These are phyloP conservation scores for Ophiostoma novo-ulmi DNA, from an alignment of 2,329 filamentous ascomycete genomes.

Conservation along the genomic window DNA sequence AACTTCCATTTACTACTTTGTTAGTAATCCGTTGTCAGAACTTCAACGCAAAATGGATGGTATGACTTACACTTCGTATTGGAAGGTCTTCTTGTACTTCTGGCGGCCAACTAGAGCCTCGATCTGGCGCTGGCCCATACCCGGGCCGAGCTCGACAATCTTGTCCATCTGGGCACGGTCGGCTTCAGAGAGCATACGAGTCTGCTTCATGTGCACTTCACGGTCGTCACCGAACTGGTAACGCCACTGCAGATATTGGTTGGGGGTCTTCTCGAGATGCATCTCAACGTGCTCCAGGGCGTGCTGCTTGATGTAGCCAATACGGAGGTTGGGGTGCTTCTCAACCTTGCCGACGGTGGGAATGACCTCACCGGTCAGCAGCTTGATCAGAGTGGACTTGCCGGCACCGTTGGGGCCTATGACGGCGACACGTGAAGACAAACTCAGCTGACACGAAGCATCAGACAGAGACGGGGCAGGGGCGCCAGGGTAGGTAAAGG, in stretches of 20 bases:
- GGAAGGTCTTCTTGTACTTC: slow-evolving; percentile 98
- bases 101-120: slow-evolving; percentile 91
- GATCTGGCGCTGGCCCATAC: slow-evolving; percentile 68
- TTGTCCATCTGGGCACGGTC: slow-evolving; percentile 92
- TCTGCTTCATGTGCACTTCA: slow-evolving; percentile 96
- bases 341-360: slow-evolving; percentile 82
- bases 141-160: slow-evolving; percentile 76
- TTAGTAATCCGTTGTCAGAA: slow-evolving; percentile 25
- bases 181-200: slow-evolving; percentile 76
- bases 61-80: slow-evolving; percentile 68
- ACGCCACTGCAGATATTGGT: slow-evolving; percentile 98
- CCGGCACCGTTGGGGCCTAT: slow-evolving; percentile 97
- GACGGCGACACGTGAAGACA: slow-evolving; percentile 91
- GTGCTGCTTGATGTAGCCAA: slow-evolving; percentile 99
- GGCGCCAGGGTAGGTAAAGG: slow-evolving; percentile 88
- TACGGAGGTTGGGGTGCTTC: slow-evolving; percentile 97
- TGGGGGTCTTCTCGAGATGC: slow-evolving; percentile 98
- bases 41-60: neutral
- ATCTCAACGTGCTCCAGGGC: slow-evolving; percentile 98
- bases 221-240: slow-evolving; percentile 96
- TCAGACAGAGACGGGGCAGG: slow-evolving; percentile 81
- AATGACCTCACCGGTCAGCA: slow-evolving; percentile 87
- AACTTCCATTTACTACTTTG: slow-evolving; percentile 73
- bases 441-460: slow-evolving; percentile 77
- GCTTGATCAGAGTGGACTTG: slow-evolving; percentile 96